Evolutionary conservation across 768 basidiomycete genomes (phyloP).

Genomic region (Antrodiella citrinella): DNA sequence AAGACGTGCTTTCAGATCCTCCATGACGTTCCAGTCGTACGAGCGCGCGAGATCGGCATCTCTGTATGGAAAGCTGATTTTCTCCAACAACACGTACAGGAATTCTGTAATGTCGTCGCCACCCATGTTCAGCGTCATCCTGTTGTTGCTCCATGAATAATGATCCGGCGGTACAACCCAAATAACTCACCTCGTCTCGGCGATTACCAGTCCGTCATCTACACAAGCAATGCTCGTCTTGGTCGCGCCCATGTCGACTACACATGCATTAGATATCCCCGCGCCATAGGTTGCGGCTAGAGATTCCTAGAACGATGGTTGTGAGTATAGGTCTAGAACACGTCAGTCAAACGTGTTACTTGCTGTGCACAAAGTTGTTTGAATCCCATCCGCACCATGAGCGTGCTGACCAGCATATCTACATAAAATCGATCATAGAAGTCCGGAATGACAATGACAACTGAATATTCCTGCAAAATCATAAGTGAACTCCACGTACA

Average conservation of each 20-base stretch:
- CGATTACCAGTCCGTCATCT: slow-evolving; percentile 83
- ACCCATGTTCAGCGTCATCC: slow-evolving; percentile 80
- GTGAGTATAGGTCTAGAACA: background rate
- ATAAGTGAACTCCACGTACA: too few species aligned
- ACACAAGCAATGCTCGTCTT: slow-evolving; percentile 86
- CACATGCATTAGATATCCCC: slow-evolving; percentile 90
- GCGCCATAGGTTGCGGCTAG: slow-evolving; percentile 92
- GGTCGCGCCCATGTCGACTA: slow-evolving; percentile 88
- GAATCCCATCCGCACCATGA: slow-evolving; percentile 80
- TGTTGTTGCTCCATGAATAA: slow-evolving; percentile 14
- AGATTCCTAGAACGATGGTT: slow-evolving; percentile 56
- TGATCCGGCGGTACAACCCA: background rate
- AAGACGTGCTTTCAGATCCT: slow-evolving; percentile 78
- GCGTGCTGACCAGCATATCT: slow-evolving; percentile 62
- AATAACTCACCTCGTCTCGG: slow-evolving; percentile 85
- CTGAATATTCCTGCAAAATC: slow-evolving; percentile 67
- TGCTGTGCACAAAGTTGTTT: slow-evolving; percentile 91
- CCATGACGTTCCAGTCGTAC: slow-evolving; percentile 88
- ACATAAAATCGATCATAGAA: slow-evolving; percentile 83
- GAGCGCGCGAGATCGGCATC: slow-evolving; percentile 68
- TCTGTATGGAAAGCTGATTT: slow-evolving; percentile 83
- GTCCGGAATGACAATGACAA: slow-evolving; percentile 87
- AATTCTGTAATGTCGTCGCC: slow-evolving; percentile 95
- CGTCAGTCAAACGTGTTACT: slow-evolving; percentile 31
- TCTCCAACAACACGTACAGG: slow-evolving; percentile 66